Conservation (phyloP, 495 filamentous ascomycete genomes). For the Letharia lupina region DNA sequence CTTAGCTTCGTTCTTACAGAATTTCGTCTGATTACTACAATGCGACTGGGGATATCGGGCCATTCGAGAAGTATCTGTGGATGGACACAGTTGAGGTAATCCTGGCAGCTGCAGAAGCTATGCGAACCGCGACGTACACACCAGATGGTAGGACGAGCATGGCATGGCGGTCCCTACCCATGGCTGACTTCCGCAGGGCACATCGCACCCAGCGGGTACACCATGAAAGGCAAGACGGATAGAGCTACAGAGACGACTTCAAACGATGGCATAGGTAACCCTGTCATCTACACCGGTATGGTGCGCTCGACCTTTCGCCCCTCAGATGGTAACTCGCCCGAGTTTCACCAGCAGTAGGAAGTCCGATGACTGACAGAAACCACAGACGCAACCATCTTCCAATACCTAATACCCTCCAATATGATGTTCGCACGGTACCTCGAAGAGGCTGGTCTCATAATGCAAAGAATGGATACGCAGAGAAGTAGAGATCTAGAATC, state of each 20-base stretch:
- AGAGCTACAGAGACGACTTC: conserved; percentile 51
- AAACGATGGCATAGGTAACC: conserved; percentile 54
- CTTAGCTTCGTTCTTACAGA: conserved; percentile 55
- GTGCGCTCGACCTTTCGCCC: conserved; percentile 56
- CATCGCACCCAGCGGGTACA: conserved; percentile 45
- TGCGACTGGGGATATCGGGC: conserved; percentile 44
- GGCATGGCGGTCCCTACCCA: neutral
- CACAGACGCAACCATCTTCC: conserved; percentile 49
- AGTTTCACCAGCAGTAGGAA: neutral
- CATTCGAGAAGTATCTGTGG: conserved; percentile 56
- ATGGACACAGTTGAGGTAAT: conserved; percentile 47
- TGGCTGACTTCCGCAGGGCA: conserved; percentile 30
- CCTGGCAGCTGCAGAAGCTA: conserved; percentile 48
- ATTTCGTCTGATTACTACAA: conserved; percentile 51
- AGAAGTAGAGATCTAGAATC: conserved; percentile 37
- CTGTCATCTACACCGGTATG: conserved; percentile 51
- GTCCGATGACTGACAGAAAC: neutral
- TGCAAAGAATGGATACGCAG: conserved; percentile 39
- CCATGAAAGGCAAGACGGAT: conserved; percentile 49
- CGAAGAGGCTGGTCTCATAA: conserved; percentile 44
- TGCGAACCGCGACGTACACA: conserved; percentile 51
- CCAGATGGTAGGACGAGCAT: conserved; percentile 24
- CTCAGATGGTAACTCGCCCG: conserved; percentile 36
- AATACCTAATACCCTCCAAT: conserved; percentile 55
- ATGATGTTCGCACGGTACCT: conserved; percentile 60